phyloP scores from a whole-genome alignment of 371 early-diverging fungal species.

The Mucor saturninus region DNA sequence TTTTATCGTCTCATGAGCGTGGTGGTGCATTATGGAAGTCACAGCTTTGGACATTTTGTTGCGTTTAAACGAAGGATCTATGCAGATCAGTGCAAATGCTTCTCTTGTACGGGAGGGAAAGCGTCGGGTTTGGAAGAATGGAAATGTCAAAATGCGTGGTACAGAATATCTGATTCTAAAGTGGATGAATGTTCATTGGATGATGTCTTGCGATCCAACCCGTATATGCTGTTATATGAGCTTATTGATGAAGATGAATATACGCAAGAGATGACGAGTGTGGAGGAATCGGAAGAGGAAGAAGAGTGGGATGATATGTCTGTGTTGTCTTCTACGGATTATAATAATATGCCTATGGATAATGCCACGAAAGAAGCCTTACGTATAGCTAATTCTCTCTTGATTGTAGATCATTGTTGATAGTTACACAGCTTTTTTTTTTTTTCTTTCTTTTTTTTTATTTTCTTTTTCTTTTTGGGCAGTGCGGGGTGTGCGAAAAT shows the following conservation, averaged over 20 bases:
- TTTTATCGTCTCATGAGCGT: conserved; percentile 67
- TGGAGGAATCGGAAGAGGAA: conserved; percentile 4
- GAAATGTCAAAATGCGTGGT: conserved; percentile 49
- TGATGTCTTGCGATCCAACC: conserved; percentile 74
- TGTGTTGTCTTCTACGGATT: neutral
- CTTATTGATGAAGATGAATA: conserved; percentile 16
- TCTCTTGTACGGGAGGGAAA: conserved; percentile 11
- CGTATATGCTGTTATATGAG: conserved; percentile 93
- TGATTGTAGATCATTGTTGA: conserved; percentile 20
- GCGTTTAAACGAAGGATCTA: conserved; percentile 75
- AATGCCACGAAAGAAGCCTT: conserved; percentile 35
- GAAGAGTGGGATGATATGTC: conserved; percentile 2
- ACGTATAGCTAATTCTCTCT: conserved; percentile 32
- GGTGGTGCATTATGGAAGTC: conserved; percentile 89
- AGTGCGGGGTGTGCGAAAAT: conserved; percentile 15
- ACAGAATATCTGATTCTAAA: conserved; percentile 85
- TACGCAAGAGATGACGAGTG: neutral
- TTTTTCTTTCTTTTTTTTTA: neutral
- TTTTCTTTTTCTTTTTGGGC: neutral
- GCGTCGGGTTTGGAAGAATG: conserved; percentile 10
- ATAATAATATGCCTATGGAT: conserved; percentile 14
- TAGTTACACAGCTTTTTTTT: neutral
- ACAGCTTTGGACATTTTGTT: conserved; percentile 92
- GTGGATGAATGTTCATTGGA: conserved; percentile 73
- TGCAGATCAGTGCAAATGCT: conserved; percentile 40